Percentiles rank a stretch among this genome's conserved stretches.
Evolutionary conservation across 1,284 basidiomycete genomes (phyloP).

Genomic region (Rhodotorula sp.): DNA sequence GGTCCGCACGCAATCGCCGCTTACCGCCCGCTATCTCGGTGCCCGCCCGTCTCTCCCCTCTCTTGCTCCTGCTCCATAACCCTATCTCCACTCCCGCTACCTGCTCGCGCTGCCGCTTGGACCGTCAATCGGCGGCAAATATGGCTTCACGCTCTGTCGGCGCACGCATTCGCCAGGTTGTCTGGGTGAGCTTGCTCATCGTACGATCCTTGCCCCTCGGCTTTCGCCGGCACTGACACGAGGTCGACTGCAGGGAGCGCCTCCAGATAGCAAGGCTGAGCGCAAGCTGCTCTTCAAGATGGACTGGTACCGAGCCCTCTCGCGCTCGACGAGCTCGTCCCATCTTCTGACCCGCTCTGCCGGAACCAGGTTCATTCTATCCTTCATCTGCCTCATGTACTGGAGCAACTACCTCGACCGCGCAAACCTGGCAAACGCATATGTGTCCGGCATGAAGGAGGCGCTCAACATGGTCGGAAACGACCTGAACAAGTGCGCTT

Average conservation of each 20-base stretch:
- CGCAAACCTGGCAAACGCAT: constrained; percentile 46
- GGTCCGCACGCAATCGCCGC: no score
- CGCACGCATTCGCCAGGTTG: constrained; percentile 1
- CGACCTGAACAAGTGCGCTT: constrained; percentile 62
- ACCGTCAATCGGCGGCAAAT: no score
- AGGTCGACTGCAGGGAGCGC: neutral
- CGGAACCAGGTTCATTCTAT: constrained; percentile 6
- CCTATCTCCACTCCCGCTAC: no score
- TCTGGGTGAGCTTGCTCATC: neutral
- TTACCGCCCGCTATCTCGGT: no score
- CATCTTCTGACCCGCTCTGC: neutral
- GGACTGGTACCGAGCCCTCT: constrained; percentile 5
- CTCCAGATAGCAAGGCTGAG: constrained; percentile 8
- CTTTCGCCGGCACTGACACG: neutral
- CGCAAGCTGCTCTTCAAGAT: constrained; percentile 15
- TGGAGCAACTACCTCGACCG: constrained; percentile 28
- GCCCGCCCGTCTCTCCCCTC: no score
- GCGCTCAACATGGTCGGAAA: constrained; percentile 69
- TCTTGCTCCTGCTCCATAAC: no score
- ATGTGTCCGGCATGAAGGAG: constrained; percentile 80
- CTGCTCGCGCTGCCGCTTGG: no score
- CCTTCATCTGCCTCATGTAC: constrained; percentile 27
- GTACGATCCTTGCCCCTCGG: no score
- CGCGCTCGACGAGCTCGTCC: neutral
- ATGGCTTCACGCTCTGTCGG: no score